These are phyloP conservation scores for Pseudoperonospora humuli DNA, from an alignment of 352 stramenopile species.

Conservation along the genomic window DNA sequence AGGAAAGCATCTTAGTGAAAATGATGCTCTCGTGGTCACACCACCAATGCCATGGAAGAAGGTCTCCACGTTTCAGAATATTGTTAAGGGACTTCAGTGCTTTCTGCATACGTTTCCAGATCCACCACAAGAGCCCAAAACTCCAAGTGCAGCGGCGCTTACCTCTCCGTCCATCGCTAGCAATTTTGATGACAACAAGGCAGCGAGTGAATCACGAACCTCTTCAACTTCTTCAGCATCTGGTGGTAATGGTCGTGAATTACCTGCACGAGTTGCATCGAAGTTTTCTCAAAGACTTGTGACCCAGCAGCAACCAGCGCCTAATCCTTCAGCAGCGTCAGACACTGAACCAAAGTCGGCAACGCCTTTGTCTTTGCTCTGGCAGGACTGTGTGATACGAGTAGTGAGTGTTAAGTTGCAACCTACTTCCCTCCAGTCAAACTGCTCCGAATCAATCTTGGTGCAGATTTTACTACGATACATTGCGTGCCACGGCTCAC, in stretches of 20 bases:
- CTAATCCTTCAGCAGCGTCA: neutral
- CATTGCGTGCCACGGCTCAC: constrained; percentile 71
- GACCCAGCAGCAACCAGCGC: constrained; percentile 4
- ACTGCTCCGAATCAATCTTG: constrained; percentile 60
- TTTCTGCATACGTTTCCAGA: constrained; percentile 60
- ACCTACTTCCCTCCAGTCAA: constrained; percentile 53
- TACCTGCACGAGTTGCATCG: constrained; percentile 2
- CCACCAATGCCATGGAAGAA: constrained; percentile 27
- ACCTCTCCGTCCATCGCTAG: neutral
- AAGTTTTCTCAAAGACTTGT: constrained; percentile 12
- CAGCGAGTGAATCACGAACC: constrained; percentile 2
- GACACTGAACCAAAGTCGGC: constrained; percentile 4
- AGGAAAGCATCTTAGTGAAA: constrained; percentile 16
- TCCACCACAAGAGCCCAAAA: constrained; percentile 14
- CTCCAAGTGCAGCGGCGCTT: neutral
- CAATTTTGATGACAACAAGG: neutral
- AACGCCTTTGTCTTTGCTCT: constrained; percentile 14
- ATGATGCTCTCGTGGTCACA: constrained; percentile 12
- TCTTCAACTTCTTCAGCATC: neutral
- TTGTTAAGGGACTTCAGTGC: constrained; percentile 71
- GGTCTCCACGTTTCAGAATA: constrained; percentile 53
- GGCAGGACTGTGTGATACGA: constrained; percentile 40
- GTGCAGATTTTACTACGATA: constrained; percentile 78
- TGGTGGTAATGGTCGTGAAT: constrained; percentile 2
- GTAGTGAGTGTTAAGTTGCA: constrained; percentile 50